Conservation (phyloP, 1,139 yeast genomes). For the Pichia sp. region DNA sequence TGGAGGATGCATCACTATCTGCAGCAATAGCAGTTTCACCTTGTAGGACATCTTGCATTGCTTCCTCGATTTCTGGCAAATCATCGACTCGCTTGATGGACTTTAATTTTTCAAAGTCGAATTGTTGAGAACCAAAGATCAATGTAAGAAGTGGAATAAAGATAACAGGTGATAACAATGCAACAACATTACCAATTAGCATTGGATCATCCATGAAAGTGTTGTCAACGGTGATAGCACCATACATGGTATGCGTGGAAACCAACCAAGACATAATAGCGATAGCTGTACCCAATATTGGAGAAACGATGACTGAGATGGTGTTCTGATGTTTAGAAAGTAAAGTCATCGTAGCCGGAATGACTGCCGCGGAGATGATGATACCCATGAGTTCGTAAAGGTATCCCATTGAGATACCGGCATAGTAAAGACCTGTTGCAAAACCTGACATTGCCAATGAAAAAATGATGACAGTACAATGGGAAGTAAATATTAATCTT, state of each 20-base stretch:
- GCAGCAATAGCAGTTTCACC: not conserved
- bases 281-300: constrained; percentile 31
- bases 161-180: constrained; percentile 30
- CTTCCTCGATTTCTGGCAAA: constrained; percentile 46
- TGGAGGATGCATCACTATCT: constrained; percentile 7
- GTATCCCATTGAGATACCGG: constrained; percentile 36
- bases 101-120: constrained; percentile 59
- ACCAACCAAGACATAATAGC: constrained; percentile 36
- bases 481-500: constrained; percentile 34
- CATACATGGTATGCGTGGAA: constrained; percentile 28
- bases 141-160: constrained; percentile 47
- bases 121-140: constrained; percentile 61
- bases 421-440: constrained; percentile 36
- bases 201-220: constrained; percentile 32
- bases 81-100: constrained; percentile 57
- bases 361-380: constrained; percentile 29
- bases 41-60: constrained; percentile 28
- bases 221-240: constrained; percentile 28
- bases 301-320: constrained; percentile 28
- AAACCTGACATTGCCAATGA: constrained; percentile 33
- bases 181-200: constrained; percentile 34
- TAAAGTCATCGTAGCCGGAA: constrained; percentile 30
- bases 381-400: constrained; percentile 37
- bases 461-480: constrained; percentile 33
- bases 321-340: constrained; percentile 45